A percentile compares a stretch with the other conserved stretches of the same genome.
Conservation (phyloP, 371 early-diverging fungal species). For the Haplosporangium sp. region DNA sequence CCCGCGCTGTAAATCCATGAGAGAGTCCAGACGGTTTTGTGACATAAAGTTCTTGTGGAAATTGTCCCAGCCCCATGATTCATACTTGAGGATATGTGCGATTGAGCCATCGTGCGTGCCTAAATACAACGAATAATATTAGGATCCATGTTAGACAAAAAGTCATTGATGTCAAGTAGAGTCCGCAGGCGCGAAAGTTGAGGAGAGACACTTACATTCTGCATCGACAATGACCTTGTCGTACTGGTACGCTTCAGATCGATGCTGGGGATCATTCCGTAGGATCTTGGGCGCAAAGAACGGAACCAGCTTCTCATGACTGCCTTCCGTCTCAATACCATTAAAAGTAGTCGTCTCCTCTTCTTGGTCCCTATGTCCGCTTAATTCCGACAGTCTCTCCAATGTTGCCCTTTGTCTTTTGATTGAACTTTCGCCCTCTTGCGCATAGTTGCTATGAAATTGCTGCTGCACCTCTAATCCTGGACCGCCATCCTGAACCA, state of each 20-base stretch:
- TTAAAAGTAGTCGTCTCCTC: conserved; percentile 5
- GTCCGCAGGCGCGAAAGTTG: no score
- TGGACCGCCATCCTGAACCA: background rate
- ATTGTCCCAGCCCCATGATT: conserved; percentile 79
- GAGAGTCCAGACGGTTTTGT: conserved; percentile 61
- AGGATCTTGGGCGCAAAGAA: conserved; percentile 85
- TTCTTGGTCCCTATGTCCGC: background rate
- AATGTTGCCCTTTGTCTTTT: conserved; percentile 23
- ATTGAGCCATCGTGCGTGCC: conserved; percentile 95
- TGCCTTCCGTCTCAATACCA: conserved; percentile 18
- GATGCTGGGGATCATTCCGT: conserved; percentile 65
- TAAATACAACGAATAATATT: background rate
- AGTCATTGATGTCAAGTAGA: no score
- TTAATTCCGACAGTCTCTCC: conserved; percentile 7
- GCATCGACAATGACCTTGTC: conserved; percentile 95
- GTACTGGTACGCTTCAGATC: conserved; percentile 64
- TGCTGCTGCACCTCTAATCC: conserved; percentile 8
- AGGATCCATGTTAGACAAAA: background rate
- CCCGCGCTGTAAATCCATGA: conserved; percentile 60
- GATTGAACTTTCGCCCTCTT: conserved; percentile 12
- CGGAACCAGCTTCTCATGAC: conserved; percentile 60
- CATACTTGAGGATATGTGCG: conserved; percentile 83
- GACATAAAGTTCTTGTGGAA: conserved; percentile 78
- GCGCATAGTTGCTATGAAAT: conserved; percentile 17
- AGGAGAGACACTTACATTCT: conserved; percentile 71